Conservation (phyloP, 306 rosid species). For the Glycine soja region DNA sequence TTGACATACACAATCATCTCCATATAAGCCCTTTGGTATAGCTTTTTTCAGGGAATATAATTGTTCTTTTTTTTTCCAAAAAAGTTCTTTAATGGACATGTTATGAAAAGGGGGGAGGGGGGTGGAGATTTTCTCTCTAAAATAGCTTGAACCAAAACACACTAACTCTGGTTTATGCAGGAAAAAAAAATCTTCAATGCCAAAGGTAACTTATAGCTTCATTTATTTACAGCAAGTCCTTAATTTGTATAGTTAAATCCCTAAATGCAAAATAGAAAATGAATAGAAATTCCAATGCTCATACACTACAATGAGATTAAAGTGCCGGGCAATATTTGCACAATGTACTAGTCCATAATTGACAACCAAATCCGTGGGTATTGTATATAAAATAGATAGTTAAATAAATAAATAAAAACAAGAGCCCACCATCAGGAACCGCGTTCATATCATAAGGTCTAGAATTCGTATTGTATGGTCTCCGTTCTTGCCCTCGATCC, state of each 20-base stretch:
- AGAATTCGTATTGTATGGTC: slow-evolving; percentile 52
- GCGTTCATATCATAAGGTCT: slow-evolving; percentile 61
- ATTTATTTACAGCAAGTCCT: slow-evolving; percentile 10
- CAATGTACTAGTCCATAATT: neutral
- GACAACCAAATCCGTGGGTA: slow-evolving; percentile 26
- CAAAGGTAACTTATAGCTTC: slow-evolving; percentile 8
- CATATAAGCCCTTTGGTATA: slow-evolving; percentile 9
- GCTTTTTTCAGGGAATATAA: neutral
- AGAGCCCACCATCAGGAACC: slow-evolving; percentile 79
- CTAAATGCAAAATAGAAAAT: neutral
- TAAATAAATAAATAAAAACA: neutral
- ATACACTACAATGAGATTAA: neutral
- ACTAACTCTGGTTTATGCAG: neutral
- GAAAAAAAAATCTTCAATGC: neutral
- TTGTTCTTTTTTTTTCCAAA: neutral
- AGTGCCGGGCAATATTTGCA: neutral
- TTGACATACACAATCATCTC: slow-evolving; percentile 24
- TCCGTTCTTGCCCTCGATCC: slow-evolving; percentile 64
- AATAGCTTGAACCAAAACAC: neutral
- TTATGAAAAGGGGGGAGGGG: neutral
- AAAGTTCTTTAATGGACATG: neutral
- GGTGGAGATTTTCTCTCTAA: neutral
- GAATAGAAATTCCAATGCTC: no score
- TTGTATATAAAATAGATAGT: neutral
- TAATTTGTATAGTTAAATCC: slow-evolving; percentile 1